Percentiles rank a stretch among this genome's conserved stretches.
phyloP scores from a whole-genome alignment of 768 basidiomycete species.

The Podaxis sp. region DNA sequence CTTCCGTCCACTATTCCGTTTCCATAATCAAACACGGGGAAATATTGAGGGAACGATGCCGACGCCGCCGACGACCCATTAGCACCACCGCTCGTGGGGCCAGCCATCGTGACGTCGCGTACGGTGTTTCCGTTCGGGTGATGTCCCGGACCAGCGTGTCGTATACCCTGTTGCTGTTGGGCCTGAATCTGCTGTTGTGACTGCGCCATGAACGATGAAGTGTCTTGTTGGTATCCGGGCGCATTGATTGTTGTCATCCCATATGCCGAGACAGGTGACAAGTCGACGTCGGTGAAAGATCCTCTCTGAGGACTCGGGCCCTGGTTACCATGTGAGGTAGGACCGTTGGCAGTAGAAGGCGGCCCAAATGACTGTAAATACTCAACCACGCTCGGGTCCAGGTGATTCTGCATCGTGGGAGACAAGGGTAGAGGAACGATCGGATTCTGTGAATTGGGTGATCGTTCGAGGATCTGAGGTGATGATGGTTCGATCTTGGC shows the following conservation, averaged over 20 bases:
- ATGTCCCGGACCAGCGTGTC: conserved; percentile 9
- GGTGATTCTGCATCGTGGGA: conserved; percentile 43
- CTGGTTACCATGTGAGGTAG: not conserved
- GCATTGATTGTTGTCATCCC: conserved; percentile 39
- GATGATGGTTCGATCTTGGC: conserved; percentile 59
- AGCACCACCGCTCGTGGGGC: conserved; percentile 4
- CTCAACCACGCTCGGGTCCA: conserved; percentile 64
- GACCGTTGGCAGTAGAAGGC: conserved; percentile 19
- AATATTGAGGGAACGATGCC: conserved; percentile 59
- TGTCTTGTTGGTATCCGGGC: conserved; percentile 33
- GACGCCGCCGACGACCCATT: conserved; percentile 7
- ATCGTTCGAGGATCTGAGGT: conserved; percentile 55
- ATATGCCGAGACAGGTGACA: conserved; percentile 46
- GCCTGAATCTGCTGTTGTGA: conserved; percentile 27
- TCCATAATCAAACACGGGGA: conserved; percentile 74
- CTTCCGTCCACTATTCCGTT: conserved; percentile 26
- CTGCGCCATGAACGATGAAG: conserved; percentile 31
- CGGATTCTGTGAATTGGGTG: conserved; percentile 70
- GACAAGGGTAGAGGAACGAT: conserved; percentile 69
- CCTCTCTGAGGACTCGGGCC: conserved; percentile 19
- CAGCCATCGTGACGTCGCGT: conserved; percentile 11
- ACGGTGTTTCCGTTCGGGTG: conserved; percentile 3
- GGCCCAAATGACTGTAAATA: conserved; percentile 62
- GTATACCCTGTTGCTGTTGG: conserved; percentile 23
- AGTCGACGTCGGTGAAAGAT: conserved; percentile 31